Evolutionary conservation across 768 basidiomycete genomes (phyloP).

Genomic region (Leccinellum luteum): DNA sequence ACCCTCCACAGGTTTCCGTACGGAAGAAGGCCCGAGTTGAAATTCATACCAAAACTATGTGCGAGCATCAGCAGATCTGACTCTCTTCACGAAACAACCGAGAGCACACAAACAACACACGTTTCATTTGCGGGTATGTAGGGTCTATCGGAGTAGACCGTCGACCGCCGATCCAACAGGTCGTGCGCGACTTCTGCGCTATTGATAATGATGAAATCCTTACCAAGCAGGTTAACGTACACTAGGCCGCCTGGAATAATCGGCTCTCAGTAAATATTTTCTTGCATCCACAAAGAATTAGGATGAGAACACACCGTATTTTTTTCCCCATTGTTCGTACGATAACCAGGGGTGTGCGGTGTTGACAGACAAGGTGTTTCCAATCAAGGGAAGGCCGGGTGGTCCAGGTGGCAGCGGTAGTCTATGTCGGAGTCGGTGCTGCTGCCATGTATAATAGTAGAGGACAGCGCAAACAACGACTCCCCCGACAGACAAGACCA

Average conservation of each 20-base stretch:
- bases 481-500: background rate
- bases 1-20: conserved; percentile 31
- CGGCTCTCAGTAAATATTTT: background rate
- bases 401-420: conserved; percentile 50
- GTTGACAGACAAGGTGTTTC: conserved; percentile 22
- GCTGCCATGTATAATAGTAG: conserved; percentile 15
- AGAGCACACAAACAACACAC: conserved; percentile 7
- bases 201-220: conserved; percentile 29
- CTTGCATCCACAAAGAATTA: background rate
- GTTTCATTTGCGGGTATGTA: conserved; percentile 17
- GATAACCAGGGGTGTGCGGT: conserved; percentile 29
- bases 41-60: conserved; percentile 30
- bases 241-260: conserved; percentile 21
- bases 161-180: conserved; percentile 27
- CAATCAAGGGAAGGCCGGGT: conserved; percentile 38
- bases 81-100: background rate
- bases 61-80: background rate
- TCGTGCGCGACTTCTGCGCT: conserved; percentile 19
- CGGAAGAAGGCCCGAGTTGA: conserved; percentile 26
- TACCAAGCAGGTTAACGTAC: conserved; percentile 26
- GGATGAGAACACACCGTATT: conserved; percentile 24
- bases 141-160: conserved; percentile 29
- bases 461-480: conserved; percentile 3
- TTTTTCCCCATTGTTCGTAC: conserved; percentile 34
- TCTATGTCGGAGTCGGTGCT: conserved; percentile 9